Evolutionary conservation across 2,329 filamentous ascomycete genomes (phyloP).

Genomic region (Pyricularia sp.): DNA sequence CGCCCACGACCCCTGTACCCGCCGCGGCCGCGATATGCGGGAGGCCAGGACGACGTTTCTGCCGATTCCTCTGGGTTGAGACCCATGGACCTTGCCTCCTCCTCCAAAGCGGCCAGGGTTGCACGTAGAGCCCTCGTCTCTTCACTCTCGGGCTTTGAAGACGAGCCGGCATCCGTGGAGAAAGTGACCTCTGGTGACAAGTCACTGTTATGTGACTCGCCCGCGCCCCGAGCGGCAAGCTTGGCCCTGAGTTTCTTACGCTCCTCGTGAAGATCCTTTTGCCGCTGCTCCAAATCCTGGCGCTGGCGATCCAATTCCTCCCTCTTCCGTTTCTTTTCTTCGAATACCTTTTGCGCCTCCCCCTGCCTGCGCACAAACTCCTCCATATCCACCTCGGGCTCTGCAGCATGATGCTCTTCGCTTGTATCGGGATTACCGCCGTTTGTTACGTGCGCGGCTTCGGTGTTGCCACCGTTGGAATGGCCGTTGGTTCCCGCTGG

Average conservation of each 20-base stretch:
- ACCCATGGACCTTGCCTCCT: constrained; percentile 61
- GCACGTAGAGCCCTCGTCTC: constrained; percentile 59
- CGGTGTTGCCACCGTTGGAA: background rate
- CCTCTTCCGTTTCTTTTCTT: constrained; percentile 54
- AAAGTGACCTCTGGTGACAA: constrained; percentile 7
- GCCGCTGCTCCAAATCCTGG: constrained; percentile 55
- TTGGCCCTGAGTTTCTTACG: constrained; percentile 52
- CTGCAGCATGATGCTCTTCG: constrained; percentile 14
- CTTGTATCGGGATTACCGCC: constrained; percentile 5
- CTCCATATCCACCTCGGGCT: constrained; percentile 56
- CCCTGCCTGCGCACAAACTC: constrained; percentile 61
- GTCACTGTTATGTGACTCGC: background rate
- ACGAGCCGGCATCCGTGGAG: constrained; percentile 3
- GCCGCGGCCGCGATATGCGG: constrained; percentile 13
- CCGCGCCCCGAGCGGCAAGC: constrained; percentile 35
- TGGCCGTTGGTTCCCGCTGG: constrained; percentile 19
- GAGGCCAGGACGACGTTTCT: constrained; percentile 16
- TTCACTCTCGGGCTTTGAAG: constrained; percentile 19
- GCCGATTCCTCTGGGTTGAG: constrained; percentile 48
- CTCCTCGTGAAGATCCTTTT: constrained; percentile 55
- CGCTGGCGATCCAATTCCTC: constrained; percentile 53
- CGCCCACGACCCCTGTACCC: constrained; percentile 8
- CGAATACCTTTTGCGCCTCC: constrained; percentile 60
- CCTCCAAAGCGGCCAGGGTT: constrained; percentile 63
- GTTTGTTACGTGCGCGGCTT: background rate